Evolutionary conservation across 257 asterid species (phyloP).

Genomic region (Nicotiana noctiflora): DNA sequence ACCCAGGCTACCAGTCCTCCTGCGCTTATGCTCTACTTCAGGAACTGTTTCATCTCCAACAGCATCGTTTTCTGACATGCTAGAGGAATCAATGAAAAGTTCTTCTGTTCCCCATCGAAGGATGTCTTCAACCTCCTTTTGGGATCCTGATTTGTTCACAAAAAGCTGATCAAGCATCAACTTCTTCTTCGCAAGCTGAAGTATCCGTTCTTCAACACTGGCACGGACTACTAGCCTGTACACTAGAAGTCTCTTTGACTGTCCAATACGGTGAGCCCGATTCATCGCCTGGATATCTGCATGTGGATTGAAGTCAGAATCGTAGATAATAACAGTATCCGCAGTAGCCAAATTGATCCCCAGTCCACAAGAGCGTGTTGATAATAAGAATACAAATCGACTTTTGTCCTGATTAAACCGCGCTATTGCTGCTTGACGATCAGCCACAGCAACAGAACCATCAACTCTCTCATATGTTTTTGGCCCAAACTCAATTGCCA

Average conservation of each 20-base stretch:
- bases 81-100: constrained; percentile 72
- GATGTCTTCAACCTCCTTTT: constrained; percentile 92
- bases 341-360: constrained; percentile 99
- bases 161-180: constrained; percentile 98
- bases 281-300: constrained; percentile 99
- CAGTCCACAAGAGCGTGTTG: constrained; percentile 98
- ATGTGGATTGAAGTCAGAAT: constrained; percentile 97
- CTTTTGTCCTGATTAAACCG: constrained; percentile 94
- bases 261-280: constrained; percentile 97
- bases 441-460: constrained; percentile 88
- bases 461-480: constrained; percentile 95
- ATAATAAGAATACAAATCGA: constrained; percentile 85
- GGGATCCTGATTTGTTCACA: constrained; percentile 90
- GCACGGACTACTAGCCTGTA: constrained; percentile 98
- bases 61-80: constrained; percentile 40
- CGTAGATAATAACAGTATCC: constrained; percentile 92
- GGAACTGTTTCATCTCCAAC: constrained; percentile 48
- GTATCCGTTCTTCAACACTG: constrained; percentile 96
- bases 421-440: constrained; percentile 86
- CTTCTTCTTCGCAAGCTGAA: constrained; percentile 97
- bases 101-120: constrained; percentile 98
- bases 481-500: constrained; percentile 82
- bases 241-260: constrained; percentile 84
- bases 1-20: constrained; percentile 90
- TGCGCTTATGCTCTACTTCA: constrained; percentile 62